Base-by-base conservation (phyloP, 2,329 filamentous ascomycete species). In the Colletotrichum australisinense region DNA sequence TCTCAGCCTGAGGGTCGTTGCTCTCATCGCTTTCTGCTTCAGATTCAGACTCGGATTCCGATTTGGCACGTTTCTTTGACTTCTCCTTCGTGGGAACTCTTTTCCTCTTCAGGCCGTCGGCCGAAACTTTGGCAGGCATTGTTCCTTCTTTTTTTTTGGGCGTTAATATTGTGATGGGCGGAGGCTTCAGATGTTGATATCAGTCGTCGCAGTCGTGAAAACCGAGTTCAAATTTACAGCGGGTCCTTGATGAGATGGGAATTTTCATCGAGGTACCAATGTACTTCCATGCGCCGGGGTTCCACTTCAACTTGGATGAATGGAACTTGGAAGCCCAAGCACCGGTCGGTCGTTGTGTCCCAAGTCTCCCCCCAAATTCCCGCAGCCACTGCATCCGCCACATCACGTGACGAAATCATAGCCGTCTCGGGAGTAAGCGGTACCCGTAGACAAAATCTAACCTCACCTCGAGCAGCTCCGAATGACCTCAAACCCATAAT, bases 1-100 rank as follows among this genome's bases (percentile, higher is more conserved):
- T 94, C 75, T 91, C 89, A 69, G 89, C 87, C 80, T 93, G 89
- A 58, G 86, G 81, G 79, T 91, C 88, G 74, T 88, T 84, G 55
- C 82, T 81, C 65, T 87, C 86, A 75, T 86, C 84, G 75, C 67
- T 52, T 8, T 73, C 71, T 14, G 60, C n/a, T 66, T 73, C 65
- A 82, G 84, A 83, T 74, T 88, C 83, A 67, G 86, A 67, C n/a
- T 59, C 63, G 82, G 84, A 83, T 74, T 88, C 83, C 68, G 86
- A 84, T 75, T 87, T 86, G 19, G 85, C 79, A 72, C 87, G 85
- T 79, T 92, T 92, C 77, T 86, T 86, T 12, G 84, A 81, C 42
- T 84, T 81, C 49, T 86, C 84, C 28, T 81, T 82, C 5, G 28
- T 42, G 35, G 84, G 83, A 19, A 81, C 79, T 67, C 87, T 83